A percentile compares a stretch with the other conserved stretches of the same genome.
Conservation (phyloP, 306 rosid genomes). For the Acacia melanoxylon region DNA sequence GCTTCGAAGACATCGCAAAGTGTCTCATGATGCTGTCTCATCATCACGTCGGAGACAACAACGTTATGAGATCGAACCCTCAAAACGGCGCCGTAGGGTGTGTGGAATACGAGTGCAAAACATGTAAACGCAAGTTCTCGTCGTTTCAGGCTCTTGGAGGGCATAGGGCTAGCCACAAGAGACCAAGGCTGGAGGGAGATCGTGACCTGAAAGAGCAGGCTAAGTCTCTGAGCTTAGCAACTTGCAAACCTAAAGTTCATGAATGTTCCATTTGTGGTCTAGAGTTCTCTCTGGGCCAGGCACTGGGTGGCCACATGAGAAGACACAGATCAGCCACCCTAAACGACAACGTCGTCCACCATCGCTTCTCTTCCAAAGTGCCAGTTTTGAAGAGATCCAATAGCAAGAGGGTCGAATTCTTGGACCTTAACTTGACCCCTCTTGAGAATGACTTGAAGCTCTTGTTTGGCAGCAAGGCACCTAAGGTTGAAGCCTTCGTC, state of each 20-base stretch:
- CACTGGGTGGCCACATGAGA: conserved; percentile 91
- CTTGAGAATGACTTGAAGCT: conserved; percentile 73
- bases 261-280: conserved; percentile 67
- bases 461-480: conserved; percentile 62
- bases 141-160: conserved; percentile 53
- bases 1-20: conserved; percentile 28
- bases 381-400: conserved; percentile 60
- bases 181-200: conserved; percentile 23
- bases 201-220: not conserved
- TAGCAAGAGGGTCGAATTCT: conserved; percentile 45
- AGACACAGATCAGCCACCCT: conserved; percentile 39
- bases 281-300: conserved; percentile 71
- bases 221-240: not conserved
- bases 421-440: conserved; percentile 81
- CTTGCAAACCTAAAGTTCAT: conserved; percentile 36
- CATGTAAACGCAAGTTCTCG: conserved; percentile 46
- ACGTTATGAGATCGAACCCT: not conserved
- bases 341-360: not conserved
- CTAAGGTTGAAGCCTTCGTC: conserved; percentile 42
- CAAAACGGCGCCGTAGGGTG: not conserved
- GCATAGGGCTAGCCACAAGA: conserved; percentile 50
- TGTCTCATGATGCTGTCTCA: conserved; percentile 21
- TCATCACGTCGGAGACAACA: not conserved
- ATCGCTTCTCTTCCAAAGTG: conserved; percentile 34
- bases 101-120: conserved; percentile 39